Percentiles rank a stretch among this genome's conserved stretches.
Evolutionary conservation across 2,329 filamentous ascomycete genomes (phyloP).

Genomic region (Neonectria faginata): DNA sequence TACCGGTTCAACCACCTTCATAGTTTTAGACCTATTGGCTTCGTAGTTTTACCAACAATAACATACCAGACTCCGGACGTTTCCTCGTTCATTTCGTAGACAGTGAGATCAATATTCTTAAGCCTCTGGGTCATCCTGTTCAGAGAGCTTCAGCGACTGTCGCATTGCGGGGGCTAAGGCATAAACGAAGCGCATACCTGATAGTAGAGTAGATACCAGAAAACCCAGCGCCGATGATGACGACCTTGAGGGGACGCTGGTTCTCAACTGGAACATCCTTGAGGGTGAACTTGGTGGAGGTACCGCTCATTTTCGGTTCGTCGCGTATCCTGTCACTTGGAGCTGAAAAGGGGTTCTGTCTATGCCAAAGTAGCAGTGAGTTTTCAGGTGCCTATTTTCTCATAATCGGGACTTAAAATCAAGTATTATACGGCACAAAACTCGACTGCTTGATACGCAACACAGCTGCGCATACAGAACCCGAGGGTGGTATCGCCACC

Average conservation of each 20-base stretch:
- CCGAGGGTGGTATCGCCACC: background rate
- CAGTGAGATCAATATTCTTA: conserved; percentile 20
- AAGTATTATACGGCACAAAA: background rate
- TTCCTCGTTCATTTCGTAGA: conserved; percentile 26
- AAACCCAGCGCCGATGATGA: conserved; percentile 28
- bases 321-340: background rate
- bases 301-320: background rate
- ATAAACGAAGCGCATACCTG: background rate
- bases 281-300: conserved; percentile 3
- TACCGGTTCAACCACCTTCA: conserved; percentile 30
- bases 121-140: conserved; percentile 24
- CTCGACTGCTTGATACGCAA: background rate
- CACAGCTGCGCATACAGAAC: background rate
- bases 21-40: background rate
- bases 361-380: background rate
- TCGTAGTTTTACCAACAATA: background rate
- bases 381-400: background rate
- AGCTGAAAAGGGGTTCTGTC: background rate
- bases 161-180: background rate
- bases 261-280: conserved; percentile 29
- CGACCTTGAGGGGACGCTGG: conserved; percentile 21
- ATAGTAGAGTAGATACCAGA: conserved; percentile 30
- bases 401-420: background rate
- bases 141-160: background rate
- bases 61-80: conserved; percentile 24